These are phyloP conservation scores for Galerina sulciceps DNA, from an alignment of 768 basidiomycete genomes.

Conservation along the genomic window DNA sequence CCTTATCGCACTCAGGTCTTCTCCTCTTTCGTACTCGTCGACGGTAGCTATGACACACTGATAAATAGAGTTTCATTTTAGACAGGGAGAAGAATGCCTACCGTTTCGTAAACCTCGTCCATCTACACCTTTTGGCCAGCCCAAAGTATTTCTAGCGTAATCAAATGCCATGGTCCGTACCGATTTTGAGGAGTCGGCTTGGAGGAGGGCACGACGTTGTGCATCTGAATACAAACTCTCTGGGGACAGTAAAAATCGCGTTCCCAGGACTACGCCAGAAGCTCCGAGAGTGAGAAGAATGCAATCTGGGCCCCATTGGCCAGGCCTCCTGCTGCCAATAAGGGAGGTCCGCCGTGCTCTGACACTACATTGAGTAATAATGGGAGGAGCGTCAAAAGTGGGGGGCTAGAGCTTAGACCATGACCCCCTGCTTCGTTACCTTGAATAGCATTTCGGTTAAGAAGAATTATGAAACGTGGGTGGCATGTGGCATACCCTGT, in stretches of 20 bases:
- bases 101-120: constrained; percentile 63
- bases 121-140: constrained; percentile 66
- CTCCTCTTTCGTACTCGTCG: constrained; percentile 56
- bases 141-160: constrained; percentile 53
- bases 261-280: constrained; percentile 71
- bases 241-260: constrained; percentile 71
- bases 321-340: constrained; percentile 81
- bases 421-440: constrained; percentile 86
- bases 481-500: constrained; percentile 56
- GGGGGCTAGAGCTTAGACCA: constrained; percentile 57
- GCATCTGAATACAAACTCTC: constrained; percentile 62
- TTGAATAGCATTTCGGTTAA: constrained; percentile 29
- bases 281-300: constrained; percentile 66
- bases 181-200: constrained; percentile 47
- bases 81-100: constrained; percentile 19
- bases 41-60: constrained; percentile 49
- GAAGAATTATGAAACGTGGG: constrained; percentile 1
- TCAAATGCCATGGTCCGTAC: constrained; percentile 71
- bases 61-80: constrained; percentile 8
- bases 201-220: constrained; percentile 57
- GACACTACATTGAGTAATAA: constrained; percentile 50
- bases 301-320: constrained; percentile 68
- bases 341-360: constrained; percentile 30
- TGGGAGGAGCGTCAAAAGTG: constrained; percentile 64
- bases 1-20: constrained; percentile 44